Evolutionary conservation across 805 yeast genomes (phyloP).

Genomic region (Zygosaccharomyces rouxii): DNA sequence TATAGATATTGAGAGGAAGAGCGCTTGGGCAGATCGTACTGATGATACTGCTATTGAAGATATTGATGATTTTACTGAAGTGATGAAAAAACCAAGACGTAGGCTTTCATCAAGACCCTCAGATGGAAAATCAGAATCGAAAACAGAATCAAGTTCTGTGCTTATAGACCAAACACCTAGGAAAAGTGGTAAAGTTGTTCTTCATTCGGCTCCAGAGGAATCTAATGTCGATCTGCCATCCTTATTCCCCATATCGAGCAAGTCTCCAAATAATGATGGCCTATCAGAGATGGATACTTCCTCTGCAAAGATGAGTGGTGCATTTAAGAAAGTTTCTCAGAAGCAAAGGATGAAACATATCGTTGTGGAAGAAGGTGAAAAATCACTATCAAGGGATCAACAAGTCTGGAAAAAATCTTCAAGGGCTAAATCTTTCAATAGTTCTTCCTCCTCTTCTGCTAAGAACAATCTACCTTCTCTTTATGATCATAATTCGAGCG

Average conservation of each 20-base stretch:
- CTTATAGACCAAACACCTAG: not conserved
- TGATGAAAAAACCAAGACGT: constrained; percentile 17
- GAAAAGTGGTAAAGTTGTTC: constrained; percentile 13
- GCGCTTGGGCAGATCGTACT: constrained; percentile 2
- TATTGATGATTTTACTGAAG: constrained; percentile 20
- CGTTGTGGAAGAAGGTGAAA: constrained; percentile 4
- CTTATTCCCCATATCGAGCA: constrained; percentile 4
- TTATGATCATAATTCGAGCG: constrained; percentile 11
- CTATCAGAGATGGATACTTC: constrained; percentile 3
- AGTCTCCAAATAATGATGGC: not conserved
- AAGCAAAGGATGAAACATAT: constrained; percentile 24
- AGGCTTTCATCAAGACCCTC: constrained; percentile 7
- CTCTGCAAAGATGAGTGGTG: constrained; percentile 13
- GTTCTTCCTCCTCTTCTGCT: constrained; percentile 3
- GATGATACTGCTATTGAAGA: constrained; percentile 17
- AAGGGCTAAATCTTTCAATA: constrained; percentile 22
- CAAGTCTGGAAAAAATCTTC: constrained; percentile 13
- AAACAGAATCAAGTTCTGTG: not conserved
- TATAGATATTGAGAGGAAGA: not conserved
- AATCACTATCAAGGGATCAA: not conserved
- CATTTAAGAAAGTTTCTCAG: constrained; percentile 30
- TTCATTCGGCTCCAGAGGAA: constrained; percentile 14
- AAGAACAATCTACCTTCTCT: constrained; percentile 23
- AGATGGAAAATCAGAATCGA: not conserved
- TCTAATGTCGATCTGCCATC: constrained; percentile 15